These are phyloP conservation scores for Blastobotrys raffinosifermentans DNA, from an alignment of 1,139 yeast species.

Conservation along the genomic window DNA sequence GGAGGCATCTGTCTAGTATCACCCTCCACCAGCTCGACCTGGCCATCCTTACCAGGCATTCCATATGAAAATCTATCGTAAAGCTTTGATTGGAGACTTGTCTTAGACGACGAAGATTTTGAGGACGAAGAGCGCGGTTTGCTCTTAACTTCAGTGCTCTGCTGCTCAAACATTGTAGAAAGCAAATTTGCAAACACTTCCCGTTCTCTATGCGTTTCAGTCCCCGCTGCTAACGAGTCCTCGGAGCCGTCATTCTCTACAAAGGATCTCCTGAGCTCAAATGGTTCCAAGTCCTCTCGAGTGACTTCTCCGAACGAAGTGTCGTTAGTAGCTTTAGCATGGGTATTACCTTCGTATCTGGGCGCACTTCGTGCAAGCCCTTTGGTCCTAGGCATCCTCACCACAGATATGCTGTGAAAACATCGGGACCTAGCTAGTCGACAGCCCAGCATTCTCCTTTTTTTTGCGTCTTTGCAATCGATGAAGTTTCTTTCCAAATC, in stretches of 20 bases:
- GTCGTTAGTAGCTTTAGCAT: too few species aligned
- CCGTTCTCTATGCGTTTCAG: conserved; percentile 16
- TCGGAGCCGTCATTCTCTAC: not conserved
- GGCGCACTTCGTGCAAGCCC: too few species aligned
- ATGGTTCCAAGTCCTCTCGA: too few species aligned
- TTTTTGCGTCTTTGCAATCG: too few species aligned
- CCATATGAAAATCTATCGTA: not conserved
- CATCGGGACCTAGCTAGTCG: too few species aligned
- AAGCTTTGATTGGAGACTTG: conserved; percentile 1
- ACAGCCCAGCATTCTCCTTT: too few species aligned
- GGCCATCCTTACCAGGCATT: conserved; percentile 5
- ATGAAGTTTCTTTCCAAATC: too few species aligned
- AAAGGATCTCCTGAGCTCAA: not conserved
- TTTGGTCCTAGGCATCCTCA: too few species aligned
- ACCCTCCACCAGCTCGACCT: conserved; percentile 5
- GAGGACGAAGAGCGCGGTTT: too few species aligned
- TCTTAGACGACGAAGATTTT: conserved; percentile 8
- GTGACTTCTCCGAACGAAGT: too few species aligned
- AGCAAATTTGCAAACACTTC: conserved; percentile 23
- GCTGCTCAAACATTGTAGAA: conserved; percentile 21
- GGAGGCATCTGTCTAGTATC: conserved; percentile 6
- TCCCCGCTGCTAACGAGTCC: not conserved
- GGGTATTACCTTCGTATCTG: too few species aligned
- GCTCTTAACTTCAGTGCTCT: conserved; percentile 2
- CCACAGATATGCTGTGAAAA: too few species aligned